These are phyloP conservation scores for Aspergillus conjunctus DNA, from an alignment of 495 filamentous ascomycete species.

Conservation along the genomic window DNA sequence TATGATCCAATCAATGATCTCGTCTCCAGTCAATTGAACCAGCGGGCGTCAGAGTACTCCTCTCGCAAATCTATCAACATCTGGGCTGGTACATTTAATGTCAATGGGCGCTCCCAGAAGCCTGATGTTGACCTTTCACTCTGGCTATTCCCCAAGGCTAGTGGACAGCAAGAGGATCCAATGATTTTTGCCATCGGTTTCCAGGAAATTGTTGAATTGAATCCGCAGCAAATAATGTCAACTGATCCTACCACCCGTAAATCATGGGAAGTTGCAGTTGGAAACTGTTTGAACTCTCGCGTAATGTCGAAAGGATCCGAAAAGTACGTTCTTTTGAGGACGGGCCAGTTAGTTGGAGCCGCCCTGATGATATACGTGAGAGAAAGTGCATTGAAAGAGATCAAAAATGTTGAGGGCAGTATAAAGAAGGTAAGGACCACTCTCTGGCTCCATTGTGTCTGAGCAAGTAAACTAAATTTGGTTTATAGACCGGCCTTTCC, in stretches of 20 bases:
- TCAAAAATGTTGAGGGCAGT: slow-evolving; percentile 95
- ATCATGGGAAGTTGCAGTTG: slow-evolving; percentile 82
- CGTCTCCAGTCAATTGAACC: slow-evolving; percentile 72
- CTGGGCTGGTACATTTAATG: slow-evolving; percentile 89
- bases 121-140: slow-evolving; percentile 76
- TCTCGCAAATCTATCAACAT: slow-evolving; percentile 57
- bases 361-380: slow-evolving; percentile 90
- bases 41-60: slow-evolving; percentile 57
- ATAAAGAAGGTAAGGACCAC: slow-evolving; percentile 72
- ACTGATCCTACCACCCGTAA: slow-evolving; percentile 86
- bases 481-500: slow-evolving; percentile 78
- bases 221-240: slow-evolving; percentile 98
- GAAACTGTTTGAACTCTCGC: slow-evolving; percentile 70
- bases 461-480: slow-evolving; percentile 20
- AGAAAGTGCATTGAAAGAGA: slow-evolving; percentile 68
- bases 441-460: not conserved
- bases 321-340: slow-evolving; percentile 85
- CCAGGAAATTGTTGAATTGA: slow-evolving; percentile 96
- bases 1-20: slow-evolving; percentile 94
- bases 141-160: slow-evolving; percentile 75
- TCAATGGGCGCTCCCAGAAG: slow-evolving; percentile 81
- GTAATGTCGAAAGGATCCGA: slow-evolving; percentile 62
- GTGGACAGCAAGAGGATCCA: slow-evolving; percentile 35
- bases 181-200: slow-evolving; percentile 84
- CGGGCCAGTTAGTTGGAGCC: slow-evolving; percentile 93